Evolutionary conservation across 2,329 filamentous ascomycete species (phyloP), one percentile per base, ranked within the genome.

Genomic region (Trichoderma breve): DNA sequence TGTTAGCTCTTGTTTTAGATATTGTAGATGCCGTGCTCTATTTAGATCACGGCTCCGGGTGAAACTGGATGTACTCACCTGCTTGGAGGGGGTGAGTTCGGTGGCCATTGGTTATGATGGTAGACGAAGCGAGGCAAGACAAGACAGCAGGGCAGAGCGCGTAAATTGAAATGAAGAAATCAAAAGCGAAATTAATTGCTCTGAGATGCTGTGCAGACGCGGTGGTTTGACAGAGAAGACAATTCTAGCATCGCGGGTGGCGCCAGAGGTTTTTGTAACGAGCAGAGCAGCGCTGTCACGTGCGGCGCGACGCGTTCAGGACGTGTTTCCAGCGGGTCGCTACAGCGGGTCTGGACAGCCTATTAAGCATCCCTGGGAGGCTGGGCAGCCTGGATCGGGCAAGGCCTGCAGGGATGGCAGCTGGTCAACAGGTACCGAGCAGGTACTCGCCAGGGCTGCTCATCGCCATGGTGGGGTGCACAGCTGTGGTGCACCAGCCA

Each of bases 261-360:
- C 80, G 75, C 76, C 75, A 73, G 77, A 80, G 77, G 77, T 77
- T 83, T 83, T 83, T 83, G 81, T 83, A 81, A 68, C 74, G 77
- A 76, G 74, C 70, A 72, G 74, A 72, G 75, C 78, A 78, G 76
- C 78, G 80, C 74, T 76, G 76, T 83, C 82, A 83, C 82, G 82
- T 83, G 81, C 72, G 72, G 60, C 43, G 39, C 36, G 75, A 81
- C 81, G 81, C 81, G 81, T 81, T 77, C 74, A 76, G 74, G 74
- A 69, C 72, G 72, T 76, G 78, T 79, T 78, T 76, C 75, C 75
- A 36, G 72, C 69, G 75, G 74, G 72, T 53, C 55, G 61, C 39
- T 36, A 39, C 67, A 71, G 73, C 74, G 74, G 75, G 70, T 73
- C 79, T 77, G 75, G 77, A 77, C 76, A 72, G 73, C 73, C 73